Conservation (phyloP, 495 filamentous ascomycete genomes). For the Aspergillus biplanus region DNA sequence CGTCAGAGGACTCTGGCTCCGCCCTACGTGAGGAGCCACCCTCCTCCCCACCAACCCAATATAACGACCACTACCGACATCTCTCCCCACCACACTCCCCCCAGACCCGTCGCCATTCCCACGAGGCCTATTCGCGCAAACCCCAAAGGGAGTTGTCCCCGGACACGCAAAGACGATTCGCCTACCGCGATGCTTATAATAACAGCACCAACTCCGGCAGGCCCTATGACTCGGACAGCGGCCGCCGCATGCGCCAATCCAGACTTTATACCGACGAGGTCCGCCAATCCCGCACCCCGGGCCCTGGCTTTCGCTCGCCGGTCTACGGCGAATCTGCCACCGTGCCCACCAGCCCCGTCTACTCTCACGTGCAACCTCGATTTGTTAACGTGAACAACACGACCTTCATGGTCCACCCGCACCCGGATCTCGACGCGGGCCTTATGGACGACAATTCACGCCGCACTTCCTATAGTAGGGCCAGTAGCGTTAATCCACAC, state of each 20-base stretch:
- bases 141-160: conserved; percentile 40
- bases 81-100: conserved; percentile 37
- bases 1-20: conserved; percentile 32
- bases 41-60: conserved; percentile 20
- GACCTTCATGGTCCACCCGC: conserved; percentile 20
- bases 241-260: conserved; percentile 18
- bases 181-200: conserved; percentile 22
- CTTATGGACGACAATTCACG: conserved; percentile 18
- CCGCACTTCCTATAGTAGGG: conserved; percentile 11
- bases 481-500: conserved; percentile 6
- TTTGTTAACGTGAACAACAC: conserved; percentile 24
- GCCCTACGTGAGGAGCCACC: conserved; percentile 18
- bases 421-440: conserved; percentile 18
- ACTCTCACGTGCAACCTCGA: conserved; percentile 24
- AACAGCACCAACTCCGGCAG: conserved; percentile 19
- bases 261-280: conserved; percentile 31
- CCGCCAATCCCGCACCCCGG: conserved; percentile 31
- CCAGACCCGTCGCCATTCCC: conserved; percentile 45
- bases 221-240: conserved; percentile 29
- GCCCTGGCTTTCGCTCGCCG: conserved; percentile 30
- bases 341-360: conserved; percentile 30
- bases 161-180: conserved; percentile 24
- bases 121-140: conserved; percentile 45
- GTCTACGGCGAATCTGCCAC: conserved; percentile 34
- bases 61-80: conserved; percentile 28